Evolutionary conservation across 2,329 filamentous ascomycete species (phyloP).

Genomic region (Verticillium nubilum): DNA sequence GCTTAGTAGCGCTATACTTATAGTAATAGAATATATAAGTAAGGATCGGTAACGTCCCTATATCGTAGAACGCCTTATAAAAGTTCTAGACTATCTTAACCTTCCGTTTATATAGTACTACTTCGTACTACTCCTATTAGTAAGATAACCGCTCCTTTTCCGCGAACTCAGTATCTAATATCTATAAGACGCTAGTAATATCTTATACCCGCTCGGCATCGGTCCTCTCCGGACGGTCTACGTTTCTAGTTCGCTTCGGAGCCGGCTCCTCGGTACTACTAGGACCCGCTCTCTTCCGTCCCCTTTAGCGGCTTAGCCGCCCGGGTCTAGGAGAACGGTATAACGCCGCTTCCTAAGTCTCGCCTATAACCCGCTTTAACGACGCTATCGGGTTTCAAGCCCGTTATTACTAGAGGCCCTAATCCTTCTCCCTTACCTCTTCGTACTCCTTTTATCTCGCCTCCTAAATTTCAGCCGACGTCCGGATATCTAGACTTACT

Average conservation of each 20-base stretch:
- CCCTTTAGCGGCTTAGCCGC: background rate
- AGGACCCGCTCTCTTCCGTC: background rate
- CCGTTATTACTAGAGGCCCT: background rate
- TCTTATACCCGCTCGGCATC: background rate
- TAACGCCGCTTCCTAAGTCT: background rate
- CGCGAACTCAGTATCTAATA: slow-evolving; percentile 4
- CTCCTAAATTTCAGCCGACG: background rate
- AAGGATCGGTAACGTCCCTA: slow-evolving; percentile 5
- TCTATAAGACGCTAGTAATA: slow-evolving; percentile 5
- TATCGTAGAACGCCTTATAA: slow-evolving; percentile 8
- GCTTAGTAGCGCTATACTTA: slow-evolving; percentile 1
- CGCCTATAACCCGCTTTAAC: background rate
- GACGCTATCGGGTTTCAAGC: background rate
- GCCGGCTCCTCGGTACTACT: background rate
- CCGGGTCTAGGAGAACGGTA: background rate
- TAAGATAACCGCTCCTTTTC: slow-evolving; percentile 5
- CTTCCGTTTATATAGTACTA: slow-evolving; percentile 4
- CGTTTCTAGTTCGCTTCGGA: background rate
- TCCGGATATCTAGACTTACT: background rate
- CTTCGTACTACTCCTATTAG: slow-evolving; percentile 3
- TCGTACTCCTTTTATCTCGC: background rate
- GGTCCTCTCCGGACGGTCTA: background rate
- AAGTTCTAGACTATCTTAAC: slow-evolving; percentile 3
- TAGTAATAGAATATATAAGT: slow-evolving; percentile 7
- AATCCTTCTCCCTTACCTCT: background rate